Evolutionary conservation across 2,329 filamentous ascomycete genomes (phyloP).

Genomic region (Ascosphaera acerosa): DNA sequence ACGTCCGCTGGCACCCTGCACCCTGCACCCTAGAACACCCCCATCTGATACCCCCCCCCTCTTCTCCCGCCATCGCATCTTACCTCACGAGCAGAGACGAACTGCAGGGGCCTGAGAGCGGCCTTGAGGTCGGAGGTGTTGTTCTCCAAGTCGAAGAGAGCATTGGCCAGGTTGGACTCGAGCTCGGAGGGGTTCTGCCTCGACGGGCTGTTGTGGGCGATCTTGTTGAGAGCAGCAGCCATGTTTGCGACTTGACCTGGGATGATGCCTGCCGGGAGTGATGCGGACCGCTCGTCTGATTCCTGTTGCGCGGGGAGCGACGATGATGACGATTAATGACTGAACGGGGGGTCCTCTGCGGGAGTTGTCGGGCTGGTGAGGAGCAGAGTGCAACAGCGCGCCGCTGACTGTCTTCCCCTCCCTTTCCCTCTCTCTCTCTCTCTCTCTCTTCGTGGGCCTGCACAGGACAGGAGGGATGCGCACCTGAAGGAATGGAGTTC

Average conservation of each 20-base stretch:
- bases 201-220: constrained; percentile 89
- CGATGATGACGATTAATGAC: not conserved
- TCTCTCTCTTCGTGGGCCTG: no score
- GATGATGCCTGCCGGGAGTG: constrained; percentile 1
- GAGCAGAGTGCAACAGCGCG: not conserved
- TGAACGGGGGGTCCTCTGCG: not conserved
- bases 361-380: not conserved
- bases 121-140: constrained; percentile 97
- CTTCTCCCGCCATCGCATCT: no score
- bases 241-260: constrained; percentile 25
- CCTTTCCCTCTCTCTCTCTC: no score
- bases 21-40: constrained; percentile 2
- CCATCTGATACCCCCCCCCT: constrained; percentile 4
- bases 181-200: constrained; percentile 91
- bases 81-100: constrained; percentile 98
- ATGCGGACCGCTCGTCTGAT: constrained; percentile 1
- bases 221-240: constrained; percentile 76
- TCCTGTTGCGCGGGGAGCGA: not conserved
- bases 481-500: constrained; percentile 1
- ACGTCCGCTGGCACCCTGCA: no score
- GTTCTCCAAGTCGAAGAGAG: constrained; percentile 96
- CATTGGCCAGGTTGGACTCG: constrained; percentile 87
- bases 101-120: constrained; percentile 89
- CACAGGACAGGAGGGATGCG: not conserved
- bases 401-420: no score